Evolutionary conservation across 169 alveolate species (phyloP).

Genomic region (Eimeria sp.): DNA sequence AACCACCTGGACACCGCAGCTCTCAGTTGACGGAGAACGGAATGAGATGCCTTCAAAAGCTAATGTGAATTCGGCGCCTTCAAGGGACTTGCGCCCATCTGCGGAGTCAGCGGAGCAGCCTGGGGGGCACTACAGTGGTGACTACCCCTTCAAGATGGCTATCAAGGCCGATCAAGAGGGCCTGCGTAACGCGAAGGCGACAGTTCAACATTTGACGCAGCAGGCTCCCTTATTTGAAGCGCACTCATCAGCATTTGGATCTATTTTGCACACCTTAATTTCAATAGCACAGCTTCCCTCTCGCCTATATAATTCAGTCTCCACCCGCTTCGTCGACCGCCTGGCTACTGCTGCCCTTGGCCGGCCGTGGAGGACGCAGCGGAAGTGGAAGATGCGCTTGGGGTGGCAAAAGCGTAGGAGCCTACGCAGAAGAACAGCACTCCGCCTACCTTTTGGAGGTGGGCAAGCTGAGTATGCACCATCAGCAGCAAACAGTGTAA

Average conservation of each 20-base stretch:
- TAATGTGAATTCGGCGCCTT: background rate
- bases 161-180: slow-evolving; percentile 5
- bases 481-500: background rate
- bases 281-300: slow-evolving; percentile 67
- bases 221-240: slow-evolving; percentile 45
- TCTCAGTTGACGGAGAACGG: background rate
- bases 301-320: background rate
- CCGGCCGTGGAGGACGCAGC: background rate
- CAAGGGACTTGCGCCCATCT: background rate
- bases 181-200: slow-evolving; percentile 43
- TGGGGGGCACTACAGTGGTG: background rate
- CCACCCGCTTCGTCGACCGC: slow-evolving; percentile 30
- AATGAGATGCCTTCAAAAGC: background rate
- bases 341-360: slow-evolving; percentile 42
- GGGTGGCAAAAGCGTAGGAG: background rate
- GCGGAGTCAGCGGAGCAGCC: background rate
- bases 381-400: background rate
- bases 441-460: background rate
- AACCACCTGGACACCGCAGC: background rate
- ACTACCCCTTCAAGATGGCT: background rate
- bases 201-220: background rate
- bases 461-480: background rate
- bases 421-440: background rate
- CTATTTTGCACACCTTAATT: slow-evolving; percentile 15
- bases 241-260: slow-evolving; percentile 24